Evolutionary conservation across 2,329 filamentous ascomycete genomes (phyloP).

Genomic region (Penicillium verrucosum): DNA sequence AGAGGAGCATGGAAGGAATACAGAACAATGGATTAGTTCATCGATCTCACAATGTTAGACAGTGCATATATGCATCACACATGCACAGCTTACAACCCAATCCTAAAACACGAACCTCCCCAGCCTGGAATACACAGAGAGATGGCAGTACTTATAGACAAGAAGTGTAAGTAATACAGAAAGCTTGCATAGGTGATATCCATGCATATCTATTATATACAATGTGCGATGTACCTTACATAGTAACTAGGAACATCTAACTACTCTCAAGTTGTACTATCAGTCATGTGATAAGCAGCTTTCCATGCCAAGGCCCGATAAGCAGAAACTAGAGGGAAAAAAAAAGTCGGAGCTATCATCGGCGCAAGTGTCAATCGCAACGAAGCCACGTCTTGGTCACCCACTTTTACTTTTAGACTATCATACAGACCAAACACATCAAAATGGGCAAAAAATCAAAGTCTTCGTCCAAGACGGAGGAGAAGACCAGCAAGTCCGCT

Average conservation of each 20-base stretch:
- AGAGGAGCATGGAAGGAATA: background rate
- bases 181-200: background rate
- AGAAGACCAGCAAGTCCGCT: slow-evolving; percentile 13
- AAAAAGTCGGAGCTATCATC: slow-evolving; percentile 25
- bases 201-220: background rate
- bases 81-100: background rate
- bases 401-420: background rate
- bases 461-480: slow-evolving; percentile 22
- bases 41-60: background rate
- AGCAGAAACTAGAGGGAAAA: slow-evolving; percentile 21
- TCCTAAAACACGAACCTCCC: background rate
- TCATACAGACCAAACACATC: slow-evolving; percentile 2
- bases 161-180: background rate
- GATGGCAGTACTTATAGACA: background rate
- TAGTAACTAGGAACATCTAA: background rate
- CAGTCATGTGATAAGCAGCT: slow-evolving; percentile 20
- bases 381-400: slow-evolving; percentile 3
- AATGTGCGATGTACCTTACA: background rate
- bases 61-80: background rate
- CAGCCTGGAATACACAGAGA: background rate
- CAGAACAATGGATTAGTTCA: no score
- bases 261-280: background rate
- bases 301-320: slow-evolving; percentile 27
- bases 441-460: slow-evolving; percentile 39
- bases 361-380: slow-evolving; percentile 6